These are phyloP conservation scores for Choiromyces venosus DNA, from an alignment of 495 filamentous ascomycete species.

Conservation along the genomic window DNA sequence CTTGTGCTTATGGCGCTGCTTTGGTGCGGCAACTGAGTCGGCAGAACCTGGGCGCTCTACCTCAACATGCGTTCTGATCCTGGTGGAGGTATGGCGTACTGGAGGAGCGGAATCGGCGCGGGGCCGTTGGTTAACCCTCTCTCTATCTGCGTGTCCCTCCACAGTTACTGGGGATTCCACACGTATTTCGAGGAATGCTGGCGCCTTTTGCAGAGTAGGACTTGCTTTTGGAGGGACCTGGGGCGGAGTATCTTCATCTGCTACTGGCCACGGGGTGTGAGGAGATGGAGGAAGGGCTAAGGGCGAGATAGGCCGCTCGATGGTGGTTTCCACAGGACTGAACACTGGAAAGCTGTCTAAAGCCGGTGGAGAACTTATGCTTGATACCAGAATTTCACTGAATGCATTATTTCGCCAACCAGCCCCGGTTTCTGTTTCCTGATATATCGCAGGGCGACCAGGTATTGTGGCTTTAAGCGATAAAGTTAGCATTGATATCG, in stretches of 20 bases:
- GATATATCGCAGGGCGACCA: slow-evolving; percentile 60
- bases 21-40: slow-evolving; percentile 43
- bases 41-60: slow-evolving; percentile 43
- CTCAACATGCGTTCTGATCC: slow-evolving; percentile 32
- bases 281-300: slow-evolving; percentile 22
- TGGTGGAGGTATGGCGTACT: slow-evolving; percentile 19
- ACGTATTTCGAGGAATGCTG: slow-evolving; percentile 17
- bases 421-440: slow-evolving; percentile 51
- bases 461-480: slow-evolving; percentile 61
- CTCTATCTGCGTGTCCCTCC: slow-evolving; percentile 1
- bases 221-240: slow-evolving; percentile 33
- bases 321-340: slow-evolving; percentile 34
- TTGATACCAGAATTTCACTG: slow-evolving; percentile 41
- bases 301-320: slow-evolving; percentile 30
- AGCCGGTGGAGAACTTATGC: slow-evolving; percentile 8
- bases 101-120: slow-evolving; percentile 34
- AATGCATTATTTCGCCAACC: slow-evolving; percentile 49
- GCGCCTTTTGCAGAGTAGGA: slow-evolving; percentile 12
- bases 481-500: slow-evolving; percentile 37
- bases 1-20: slow-evolving; percentile 47
- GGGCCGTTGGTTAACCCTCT: slow-evolving; percentile 19
- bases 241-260: slow-evolving; percentile 21
- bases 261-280: slow-evolving; percentile 20
- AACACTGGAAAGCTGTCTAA: slow-evolving; percentile 5
- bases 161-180: not conserved